Base-by-base conservation (phyloP, 2,329 filamentous ascomycete species). In the Trichoderma gracile region DNA sequence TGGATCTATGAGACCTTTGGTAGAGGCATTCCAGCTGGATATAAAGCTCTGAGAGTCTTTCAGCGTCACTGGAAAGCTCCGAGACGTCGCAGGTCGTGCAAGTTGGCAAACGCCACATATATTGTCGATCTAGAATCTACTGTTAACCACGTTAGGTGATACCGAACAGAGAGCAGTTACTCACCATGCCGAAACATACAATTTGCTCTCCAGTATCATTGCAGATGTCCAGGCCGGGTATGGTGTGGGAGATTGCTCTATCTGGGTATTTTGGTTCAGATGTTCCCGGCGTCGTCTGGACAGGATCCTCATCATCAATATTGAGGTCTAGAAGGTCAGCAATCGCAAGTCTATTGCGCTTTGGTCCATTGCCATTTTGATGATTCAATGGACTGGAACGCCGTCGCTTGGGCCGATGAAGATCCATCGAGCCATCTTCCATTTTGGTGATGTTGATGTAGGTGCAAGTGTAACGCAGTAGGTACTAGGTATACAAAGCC, bases 181-280 rank as follows among this genome's bases (percentile, higher is more conserved):
- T 12, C 23, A 64, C 45, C 33, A 58, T 64, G 1, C 61, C 61
- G 7, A 64, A 64, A 6, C 61, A 64, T 9, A 64, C 17, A 25
- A n/a, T 1, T 5, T 58, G n/a, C 9, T 43, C 25, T 42, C 42
- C 25, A 23, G n/a, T 38, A 8, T 52, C n/a, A 19, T 5, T 5
- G 1, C 12, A 12, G 42, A 15, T 15, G 23, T 5, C 3, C 12
- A 6, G 42, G 6, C 15, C 23, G 25, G 42, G 3, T 17, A 25
- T 1, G 21, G 17, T 38, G 21, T 3, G 15, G 15, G 9, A 12
- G 1, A 5, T 8, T 8, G 33, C 10, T 49, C 9, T 10, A 17
- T 25, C 15, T 19, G 2, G 14, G 3, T 5, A 10, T 7, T 15
- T 27, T 15, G n/a, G 23, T 23, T 17, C 42, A 47, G 45, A 10